Evolutionary conservation across 139 green algal genomes (phyloP), one percentile per base, ranked within the genome.

Genomic region (Chara braunii): DNA sequence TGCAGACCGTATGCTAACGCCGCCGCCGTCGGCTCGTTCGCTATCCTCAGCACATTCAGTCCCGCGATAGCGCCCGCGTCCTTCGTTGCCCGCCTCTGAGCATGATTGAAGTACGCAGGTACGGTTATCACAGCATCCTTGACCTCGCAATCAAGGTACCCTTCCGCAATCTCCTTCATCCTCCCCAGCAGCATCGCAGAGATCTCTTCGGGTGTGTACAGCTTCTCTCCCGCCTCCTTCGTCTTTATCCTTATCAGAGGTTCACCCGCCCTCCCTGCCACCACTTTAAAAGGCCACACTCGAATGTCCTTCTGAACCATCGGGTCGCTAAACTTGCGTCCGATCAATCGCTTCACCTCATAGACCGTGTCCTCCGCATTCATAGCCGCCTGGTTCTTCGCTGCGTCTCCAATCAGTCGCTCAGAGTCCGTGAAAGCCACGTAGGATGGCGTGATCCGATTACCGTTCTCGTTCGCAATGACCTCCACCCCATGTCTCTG

Each of bases 101-200:
- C 80, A 81, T 99, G 92, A 75, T 99, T 99, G 87, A 99, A 99
- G 80, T 97, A 99, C 4, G 93, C 92, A 2, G 91, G 92, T 51
- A 98, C 92, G 1, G 92, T 98, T 63, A 98, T 80, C 24, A 96
- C 92, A 2, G 92, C 91, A 75, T 94, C 84, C 63, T 52, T 78
- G 4, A 98, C 85, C 9, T 64, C 43, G 32, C 87, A 72, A 5
- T 90, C 92, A 31, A 98, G 79, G 79, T 95, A 97, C 0, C 84
- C 75, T 83, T 97, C 92, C 54, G 91, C 92, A 26, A 86, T 96
- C 69, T 96, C 87, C 80, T 95, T 95, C 91, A 98, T 95, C 79
- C 96, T 97, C 18, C 75, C 83, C 34, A 98, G 78, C 31, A 85
- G 73, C 51, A 95, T 94, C 14, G 89, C 89, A 22, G 85, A 85